A percentile compares a stretch with the other conserved stretches of the same genome.
phyloP scores from a whole-genome alignment of 257 asterid species.

The Mitragyna speciosa region DNA sequence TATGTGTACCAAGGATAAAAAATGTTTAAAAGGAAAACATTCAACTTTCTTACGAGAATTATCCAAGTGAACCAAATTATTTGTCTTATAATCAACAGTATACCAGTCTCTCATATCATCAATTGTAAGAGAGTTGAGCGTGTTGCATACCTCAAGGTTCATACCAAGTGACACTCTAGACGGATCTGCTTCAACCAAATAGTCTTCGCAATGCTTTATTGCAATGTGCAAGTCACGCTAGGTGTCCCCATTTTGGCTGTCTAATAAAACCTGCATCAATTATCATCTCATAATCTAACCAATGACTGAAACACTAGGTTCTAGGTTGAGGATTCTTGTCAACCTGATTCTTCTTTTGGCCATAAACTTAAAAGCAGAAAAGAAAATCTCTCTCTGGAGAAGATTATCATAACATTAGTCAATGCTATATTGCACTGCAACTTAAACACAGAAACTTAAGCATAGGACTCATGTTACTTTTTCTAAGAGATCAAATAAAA shows the following conservation, averaged over 20 bases:
- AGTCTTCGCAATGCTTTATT: constrained; percentile 67
- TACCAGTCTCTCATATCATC: not conserved
- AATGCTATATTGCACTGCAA: not conserved
- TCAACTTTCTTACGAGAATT: not conserved
- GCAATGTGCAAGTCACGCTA: constrained; percentile 70
- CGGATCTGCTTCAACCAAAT: constrained; percentile 59
- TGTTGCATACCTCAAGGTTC: constrained; percentile 59
- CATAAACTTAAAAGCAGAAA: not conserved
- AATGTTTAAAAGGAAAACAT: not conserved
- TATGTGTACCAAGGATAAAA: not conserved
- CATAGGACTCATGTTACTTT: not conserved
- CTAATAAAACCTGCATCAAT: constrained; percentile 52
- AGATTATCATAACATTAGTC: not conserved
- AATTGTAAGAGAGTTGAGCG: not conserved
- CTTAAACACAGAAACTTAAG: not conserved
- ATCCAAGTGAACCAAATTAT: no score
- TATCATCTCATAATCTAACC: constrained; percentile 10
- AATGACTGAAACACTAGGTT: not conserved
- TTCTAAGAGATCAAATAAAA: not conserved
- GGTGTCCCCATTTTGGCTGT: constrained; percentile 86
- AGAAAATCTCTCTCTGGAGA: not conserved
- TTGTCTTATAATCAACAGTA: not conserved
- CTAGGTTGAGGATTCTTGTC: not conserved
- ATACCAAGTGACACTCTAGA: constrained; percentile 54
- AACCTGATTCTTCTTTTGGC: not conserved